phyloP scores from a whole-genome alignment of 176 grass and related monocot species.

The Ampelocalamus luodianensis region DNA sequence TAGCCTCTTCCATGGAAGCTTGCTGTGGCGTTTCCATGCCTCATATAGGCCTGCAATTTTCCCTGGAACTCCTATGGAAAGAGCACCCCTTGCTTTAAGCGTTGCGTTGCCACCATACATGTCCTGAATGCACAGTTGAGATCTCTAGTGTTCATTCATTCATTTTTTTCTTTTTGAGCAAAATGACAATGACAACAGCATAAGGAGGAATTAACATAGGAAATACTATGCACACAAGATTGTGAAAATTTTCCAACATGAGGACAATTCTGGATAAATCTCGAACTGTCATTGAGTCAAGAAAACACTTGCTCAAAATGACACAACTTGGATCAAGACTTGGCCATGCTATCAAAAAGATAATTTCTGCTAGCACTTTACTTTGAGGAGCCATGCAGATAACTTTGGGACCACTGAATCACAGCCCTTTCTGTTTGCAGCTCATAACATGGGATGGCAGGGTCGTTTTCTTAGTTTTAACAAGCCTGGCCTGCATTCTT shows the following conservation, averaged over 20 bases:
- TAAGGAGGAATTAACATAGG: background rate
- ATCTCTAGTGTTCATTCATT: background rate
- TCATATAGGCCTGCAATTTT: slow-evolving; percentile 73
- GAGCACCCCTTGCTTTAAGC: slow-evolving; percentile 67
- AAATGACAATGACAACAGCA: background rate
- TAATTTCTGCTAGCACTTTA: background rate
- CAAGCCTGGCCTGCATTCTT: background rate
- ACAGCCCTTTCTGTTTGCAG: background rate
- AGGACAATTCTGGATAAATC: background rate
- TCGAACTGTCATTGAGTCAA: background rate
- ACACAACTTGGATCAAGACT: background rate
- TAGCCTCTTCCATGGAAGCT: slow-evolving; percentile 76
- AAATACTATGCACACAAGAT: background rate
- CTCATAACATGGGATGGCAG: background rate
- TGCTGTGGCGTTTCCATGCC: slow-evolving; percentile 82
- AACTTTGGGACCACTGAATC: background rate
- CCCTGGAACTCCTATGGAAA: slow-evolving; percentile 78
- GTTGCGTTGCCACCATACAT: slow-evolving; percentile 76
- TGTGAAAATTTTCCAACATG: background rate
- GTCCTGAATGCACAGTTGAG: slow-evolving; percentile 51
- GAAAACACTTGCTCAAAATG: background rate
- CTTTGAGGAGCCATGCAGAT: background rate
- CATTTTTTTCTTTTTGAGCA: no score
- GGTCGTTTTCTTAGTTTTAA: background rate
- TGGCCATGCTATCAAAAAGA: background rate